These are phyloP conservation scores for Xylaria curta DNA, from an alignment of 495 filamentous ascomycete species.

Conservation along the genomic window DNA sequence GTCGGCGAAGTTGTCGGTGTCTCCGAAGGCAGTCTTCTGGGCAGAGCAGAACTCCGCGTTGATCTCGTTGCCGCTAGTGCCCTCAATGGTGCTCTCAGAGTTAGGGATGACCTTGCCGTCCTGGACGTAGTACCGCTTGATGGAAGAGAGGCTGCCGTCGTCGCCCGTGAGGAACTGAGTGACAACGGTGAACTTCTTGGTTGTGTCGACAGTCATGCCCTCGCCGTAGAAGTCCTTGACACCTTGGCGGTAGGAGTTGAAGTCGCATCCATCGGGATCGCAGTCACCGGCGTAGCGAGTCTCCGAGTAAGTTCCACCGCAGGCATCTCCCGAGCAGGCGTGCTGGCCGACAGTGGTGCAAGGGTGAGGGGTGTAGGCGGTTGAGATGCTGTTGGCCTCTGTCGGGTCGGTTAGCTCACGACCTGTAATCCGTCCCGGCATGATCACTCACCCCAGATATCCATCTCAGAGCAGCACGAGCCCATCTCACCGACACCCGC, in stretches of 20 bases:
- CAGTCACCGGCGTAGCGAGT: slow-evolving; percentile 59
- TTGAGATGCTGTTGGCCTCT: slow-evolving; percentile 71
- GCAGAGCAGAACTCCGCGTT: slow-evolving; percentile 41
- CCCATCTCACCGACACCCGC: slow-evolving; percentile 63
- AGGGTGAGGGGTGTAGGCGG: slow-evolving; percentile 69
- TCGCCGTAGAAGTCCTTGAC: slow-evolving; percentile 63
- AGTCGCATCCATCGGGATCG: slow-evolving; percentile 53
- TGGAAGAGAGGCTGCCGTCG: slow-evolving; percentile 61
- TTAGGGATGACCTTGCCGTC: slow-evolving; percentile 62
- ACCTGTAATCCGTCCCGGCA: slow-evolving; percentile 40
- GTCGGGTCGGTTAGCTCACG: slow-evolving; percentile 21
- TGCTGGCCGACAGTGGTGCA: slow-evolving; percentile 57
- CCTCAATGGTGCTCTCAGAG: slow-evolving; percentile 55
- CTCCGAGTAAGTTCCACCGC: slow-evolving; percentile 55
- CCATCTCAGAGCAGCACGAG: slow-evolving; percentile 76
- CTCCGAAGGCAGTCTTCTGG: slow-evolving; percentile 68
- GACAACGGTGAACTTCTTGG: slow-evolving; percentile 66
- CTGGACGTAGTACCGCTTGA: slow-evolving; percentile 70
- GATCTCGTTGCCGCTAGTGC: slow-evolving; percentile 57
- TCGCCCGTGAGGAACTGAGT: slow-evolving; percentile 69
- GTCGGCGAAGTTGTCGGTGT: slow-evolving; percentile 59
- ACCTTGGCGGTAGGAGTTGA: slow-evolving; percentile 61
- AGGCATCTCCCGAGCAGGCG: slow-evolving; percentile 52
- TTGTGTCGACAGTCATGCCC: slow-evolving; percentile 61
- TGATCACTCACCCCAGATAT: slow-evolving; percentile 60